phyloP scores from a whole-genome alignment of 202 grass and related monocot genomes.

The Miscanthus sacchariflorus region DNA sequence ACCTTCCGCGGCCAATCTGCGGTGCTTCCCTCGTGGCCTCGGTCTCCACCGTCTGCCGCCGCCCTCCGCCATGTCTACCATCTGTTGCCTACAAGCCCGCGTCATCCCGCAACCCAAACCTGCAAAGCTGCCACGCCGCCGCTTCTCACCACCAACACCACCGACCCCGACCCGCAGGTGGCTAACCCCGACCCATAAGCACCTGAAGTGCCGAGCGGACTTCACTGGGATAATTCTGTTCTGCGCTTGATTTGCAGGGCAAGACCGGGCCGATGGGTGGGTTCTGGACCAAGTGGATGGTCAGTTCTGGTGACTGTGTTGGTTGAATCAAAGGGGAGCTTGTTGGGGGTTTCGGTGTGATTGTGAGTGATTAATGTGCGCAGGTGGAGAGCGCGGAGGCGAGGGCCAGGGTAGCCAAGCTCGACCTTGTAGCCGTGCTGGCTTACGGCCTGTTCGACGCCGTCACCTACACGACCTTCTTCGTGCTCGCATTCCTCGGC shows the following conservation, averaged over 20 bases:
- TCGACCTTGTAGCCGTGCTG: slow-evolving; percentile 59
- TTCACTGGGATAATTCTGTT: background rate
- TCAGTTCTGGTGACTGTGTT: slow-evolving; percentile 27
- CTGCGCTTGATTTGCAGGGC: slow-evolving; percentile 39
- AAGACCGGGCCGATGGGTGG: slow-evolving; percentile 19
- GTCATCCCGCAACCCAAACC: background rate
- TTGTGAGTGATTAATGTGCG: background rate
- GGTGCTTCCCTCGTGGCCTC: background rate
- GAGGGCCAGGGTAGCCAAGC: slow-evolving; percentile 63
- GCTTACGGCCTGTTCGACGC: slow-evolving; percentile 68
- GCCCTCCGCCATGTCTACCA: slow-evolving; percentile 1
- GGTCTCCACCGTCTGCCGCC: background rate
- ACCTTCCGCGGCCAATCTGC: background rate
- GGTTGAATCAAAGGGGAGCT: background rate
- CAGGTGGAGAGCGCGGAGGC: slow-evolving; percentile 57
- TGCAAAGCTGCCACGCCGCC: background rate
- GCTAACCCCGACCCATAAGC: background rate
- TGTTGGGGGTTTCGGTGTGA: background rate
- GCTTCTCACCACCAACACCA: background rate
- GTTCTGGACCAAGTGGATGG: slow-evolving; percentile 65
- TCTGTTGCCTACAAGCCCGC: background rate
- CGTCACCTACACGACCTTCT: slow-evolving; percentile 70
- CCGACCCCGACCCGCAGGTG: slow-evolving; percentile 15
- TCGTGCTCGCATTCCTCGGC: slow-evolving; percentile 72
- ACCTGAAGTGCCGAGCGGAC: background rate